Evolutionary conservation across 129 eudicot species (phyloP).

Genomic region (Artemisia argyi): DNA sequence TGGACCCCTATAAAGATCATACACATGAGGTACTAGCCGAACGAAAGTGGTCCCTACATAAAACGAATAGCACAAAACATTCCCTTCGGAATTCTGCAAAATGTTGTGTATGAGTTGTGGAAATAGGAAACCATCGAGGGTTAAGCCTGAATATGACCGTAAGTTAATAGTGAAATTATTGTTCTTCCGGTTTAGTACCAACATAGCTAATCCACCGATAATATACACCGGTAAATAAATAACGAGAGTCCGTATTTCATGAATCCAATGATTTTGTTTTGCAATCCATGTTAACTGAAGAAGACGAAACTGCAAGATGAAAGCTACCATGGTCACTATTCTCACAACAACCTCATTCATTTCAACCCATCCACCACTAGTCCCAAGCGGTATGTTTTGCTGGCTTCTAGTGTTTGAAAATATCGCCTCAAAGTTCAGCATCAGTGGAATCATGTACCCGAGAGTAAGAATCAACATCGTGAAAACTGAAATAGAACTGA

Average conservation of each 20-base stretch:
- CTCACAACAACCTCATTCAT: conserved; percentile 61
- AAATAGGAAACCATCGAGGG: conserved; percentile 66
- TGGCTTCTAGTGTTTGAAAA: conserved; percentile 31
- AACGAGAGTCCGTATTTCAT: conserved; percentile 46
- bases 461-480: conserved; percentile 63
- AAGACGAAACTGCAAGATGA: conserved; percentile 57
- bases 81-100: conserved; percentile 45
- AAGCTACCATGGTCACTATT: conserved; percentile 68
- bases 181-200: conserved; percentile 40
- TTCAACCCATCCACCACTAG: conserved; percentile 60
- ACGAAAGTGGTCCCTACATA: conserved; percentile 63
- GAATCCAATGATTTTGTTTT: conserved; percentile 37
- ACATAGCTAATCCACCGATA: conserved; percentile 44
- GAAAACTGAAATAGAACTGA: conserved; percentile 50
- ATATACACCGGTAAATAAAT: conserved; percentile 44
- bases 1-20: conserved; percentile 59
- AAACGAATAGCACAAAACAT: conserved; percentile 40
- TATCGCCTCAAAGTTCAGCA: conserved; percentile 70
- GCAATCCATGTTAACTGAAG: conserved; percentile 65
- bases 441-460: conserved; percentile 70
- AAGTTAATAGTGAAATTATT: conserved; percentile 26
- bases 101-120: conserved; percentile 73
- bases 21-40: conserved; percentile 63
- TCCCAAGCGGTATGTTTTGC: conserved; percentile 30
- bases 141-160: conserved; percentile 65